Evolutionary conservation across 345 rosid genomes (phyloP).

Genomic region (Gossypium stocksii): DNA sequence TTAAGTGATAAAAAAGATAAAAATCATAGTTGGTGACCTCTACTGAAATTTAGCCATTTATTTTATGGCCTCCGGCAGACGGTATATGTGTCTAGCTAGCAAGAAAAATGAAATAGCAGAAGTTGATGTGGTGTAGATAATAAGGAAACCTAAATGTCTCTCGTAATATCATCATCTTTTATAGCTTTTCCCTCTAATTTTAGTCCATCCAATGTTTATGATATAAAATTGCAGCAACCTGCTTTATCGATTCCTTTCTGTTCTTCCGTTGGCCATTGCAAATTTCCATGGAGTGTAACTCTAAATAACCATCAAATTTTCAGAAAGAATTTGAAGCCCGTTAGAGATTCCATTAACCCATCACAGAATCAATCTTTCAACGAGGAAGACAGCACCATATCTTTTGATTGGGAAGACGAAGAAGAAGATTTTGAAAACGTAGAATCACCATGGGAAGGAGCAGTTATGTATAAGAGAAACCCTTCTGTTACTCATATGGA

Average conservation of each 20-base stretch:
- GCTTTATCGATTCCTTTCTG: slow-evolving; percentile 8
- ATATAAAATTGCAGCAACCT: slow-evolving; percentile 17
- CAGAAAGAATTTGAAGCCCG: slow-evolving; percentile 16
- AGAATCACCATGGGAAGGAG: slow-evolving; percentile 90
- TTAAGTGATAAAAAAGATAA: no score
- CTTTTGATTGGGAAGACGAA: slow-evolving; percentile 56
- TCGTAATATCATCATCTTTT: slow-evolving; percentile 28
- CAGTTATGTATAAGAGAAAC: slow-evolving; percentile 69
- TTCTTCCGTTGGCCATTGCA: slow-evolving; percentile 12
- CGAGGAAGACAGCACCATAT: slow-evolving; percentile 16
- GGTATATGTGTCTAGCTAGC: no score
- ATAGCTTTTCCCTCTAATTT: slow-evolving; percentile 23
- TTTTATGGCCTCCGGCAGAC: no score
- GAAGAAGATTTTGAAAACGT: slow-evolving; percentile 39
- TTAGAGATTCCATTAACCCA: slow-evolving; percentile 25
- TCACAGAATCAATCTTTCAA: slow-evolving; percentile 22
- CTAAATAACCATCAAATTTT: slow-evolving; percentile 10
- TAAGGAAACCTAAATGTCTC: slow-evolving; percentile 34
- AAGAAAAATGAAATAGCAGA: no score
- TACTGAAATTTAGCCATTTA: no score
- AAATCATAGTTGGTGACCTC: no score
- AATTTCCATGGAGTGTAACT: slow-evolving; percentile 13
- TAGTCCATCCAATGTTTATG: slow-evolving; percentile 6
- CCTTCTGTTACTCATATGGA: slow-evolving; percentile 68
- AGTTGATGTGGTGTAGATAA: not conserved